These are phyloP conservation scores for Teratosphaeria epicoccoides DNA, from an alignment of 2,329 filamentous ascomycete genomes.

Conservation along the genomic window DNA sequence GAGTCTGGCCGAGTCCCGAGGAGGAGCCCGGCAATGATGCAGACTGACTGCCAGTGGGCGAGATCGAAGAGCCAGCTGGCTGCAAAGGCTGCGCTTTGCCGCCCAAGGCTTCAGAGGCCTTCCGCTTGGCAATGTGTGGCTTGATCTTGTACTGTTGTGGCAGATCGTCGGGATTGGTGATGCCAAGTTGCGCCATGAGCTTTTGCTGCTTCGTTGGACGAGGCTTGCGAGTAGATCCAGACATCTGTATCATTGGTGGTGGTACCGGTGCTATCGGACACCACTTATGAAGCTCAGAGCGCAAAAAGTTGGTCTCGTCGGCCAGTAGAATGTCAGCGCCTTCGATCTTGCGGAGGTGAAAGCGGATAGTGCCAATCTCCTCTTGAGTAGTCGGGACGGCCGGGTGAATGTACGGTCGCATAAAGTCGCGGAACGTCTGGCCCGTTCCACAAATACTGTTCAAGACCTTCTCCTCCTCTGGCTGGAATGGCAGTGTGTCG, in stretches of 20 bases:
- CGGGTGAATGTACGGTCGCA: slow-evolving; percentile 70
- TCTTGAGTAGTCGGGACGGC: slow-evolving; percentile 64
- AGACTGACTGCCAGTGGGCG: slow-evolving; percentile 11
- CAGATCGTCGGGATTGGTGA: slow-evolving; percentile 82
- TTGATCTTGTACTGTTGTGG: slow-evolving; percentile 75
- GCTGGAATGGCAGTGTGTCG: slow-evolving; percentile 66
- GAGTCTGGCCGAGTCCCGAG: slow-evolving; percentile 2
- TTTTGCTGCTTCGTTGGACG: slow-evolving; percentile 95
- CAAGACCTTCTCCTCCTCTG: slow-evolving; percentile 82
- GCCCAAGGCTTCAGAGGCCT: slow-evolving; percentile 31
- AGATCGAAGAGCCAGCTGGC: slow-evolving; percentile 19
- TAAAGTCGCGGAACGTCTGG: slow-evolving; percentile 70
- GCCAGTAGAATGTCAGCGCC: slow-evolving; percentile 87
- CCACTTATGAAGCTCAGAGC: slow-evolving; percentile 91
- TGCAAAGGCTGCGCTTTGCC: slow-evolving; percentile 17
- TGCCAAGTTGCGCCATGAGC: slow-evolving; percentile 76
- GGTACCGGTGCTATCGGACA: slow-evolving; percentile 77
- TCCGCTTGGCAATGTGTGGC: slow-evolving; percentile 60
- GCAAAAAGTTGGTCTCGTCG: slow-evolving; percentile 94
- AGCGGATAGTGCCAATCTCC: slow-evolving; percentile 80
- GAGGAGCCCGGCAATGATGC: slow-evolving; percentile 4
- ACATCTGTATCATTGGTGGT: slow-evolving; percentile 76
- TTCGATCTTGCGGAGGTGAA: slow-evolving; percentile 94
- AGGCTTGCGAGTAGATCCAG: slow-evolving; percentile 86
- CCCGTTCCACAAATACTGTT: slow-evolving; percentile 80